Evolutionary conservation across 2,329 filamentous ascomycete species (phyloP), one percentile per base, ranked within the genome.

Genomic region (Aureobasidium sp.): DNA sequence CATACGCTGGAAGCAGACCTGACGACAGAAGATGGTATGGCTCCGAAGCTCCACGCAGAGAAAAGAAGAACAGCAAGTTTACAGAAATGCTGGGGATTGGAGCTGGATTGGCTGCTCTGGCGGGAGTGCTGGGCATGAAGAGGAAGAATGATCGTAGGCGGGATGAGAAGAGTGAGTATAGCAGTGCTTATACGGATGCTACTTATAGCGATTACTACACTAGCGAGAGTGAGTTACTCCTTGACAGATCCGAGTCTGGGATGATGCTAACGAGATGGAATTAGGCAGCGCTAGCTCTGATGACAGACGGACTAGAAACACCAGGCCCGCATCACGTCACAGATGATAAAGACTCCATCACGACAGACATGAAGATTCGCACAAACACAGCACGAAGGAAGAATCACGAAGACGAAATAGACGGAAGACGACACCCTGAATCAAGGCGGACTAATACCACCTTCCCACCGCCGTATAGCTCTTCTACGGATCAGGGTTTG

Each of bases 21-120:
- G 73, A 69, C 43, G 80, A 84, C 70, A 83, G 81, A 36, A 77
- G 73, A 27, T 85, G 83, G 83, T 83, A 84, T 65, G 82, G 83
- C 55, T 75, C 79, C 18, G 77, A 67, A 72, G 77, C 51, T 50
- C 76, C 80, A 11, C 68, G 69, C 27, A 70, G 75, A 56, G 72
- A 73, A 68, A 79, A 77, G 68, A 75, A 77, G 65, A 72, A 72
- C 31, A 73, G 78, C 36, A 71, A 75, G 2, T 67, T 77, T 33
- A 77, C 77, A 59, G 74, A 73, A 16, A 29, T 73, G 64, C 70
- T 78, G 4, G 81, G 80, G 10, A 67, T 82, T 42, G 79, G 76
- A 8, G 81, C 77, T 10, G 80, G 75, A 23, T 75, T 84, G 10
- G 82, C 80, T 50, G 81, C 76, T 9, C 67, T 84, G 25, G 83